A percentile compares a stretch with the other conserved stretches of the same genome.
Evolutionary conservation across 225 moss, liverwort and hornwort genomes (phyloP).

Genomic region (Thuidium tamariscinum): DNA sequence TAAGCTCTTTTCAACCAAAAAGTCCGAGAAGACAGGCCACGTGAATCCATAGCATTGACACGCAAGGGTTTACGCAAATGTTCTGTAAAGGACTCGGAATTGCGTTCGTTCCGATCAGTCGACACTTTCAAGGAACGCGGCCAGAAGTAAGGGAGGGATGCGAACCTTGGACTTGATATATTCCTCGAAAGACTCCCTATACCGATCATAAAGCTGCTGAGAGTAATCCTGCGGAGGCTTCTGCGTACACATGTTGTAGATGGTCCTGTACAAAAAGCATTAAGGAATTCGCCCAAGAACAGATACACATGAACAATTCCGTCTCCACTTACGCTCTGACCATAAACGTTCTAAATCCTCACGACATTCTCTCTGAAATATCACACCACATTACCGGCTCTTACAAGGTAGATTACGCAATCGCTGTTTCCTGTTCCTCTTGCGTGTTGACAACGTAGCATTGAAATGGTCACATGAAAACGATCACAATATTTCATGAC

Average conservation of each 20-base stretch:
- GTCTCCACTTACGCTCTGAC: not conserved
- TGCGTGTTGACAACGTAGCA: not conserved
- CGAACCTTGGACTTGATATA: slow-evolving; percentile 86
- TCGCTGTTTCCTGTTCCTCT: not conserved
- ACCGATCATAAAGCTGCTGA: slow-evolving; percentile 92
- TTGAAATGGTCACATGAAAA: not conserved
- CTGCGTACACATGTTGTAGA: slow-evolving; percentile 97
- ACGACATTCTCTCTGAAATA: not conserved
- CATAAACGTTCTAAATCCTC: not conserved
- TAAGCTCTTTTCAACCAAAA: fast-evolving
- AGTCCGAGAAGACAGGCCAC: fast-evolving
- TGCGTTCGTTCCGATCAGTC: not conserved
- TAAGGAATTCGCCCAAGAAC: slow-evolving; percentile 27
- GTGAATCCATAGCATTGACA: not conserved
- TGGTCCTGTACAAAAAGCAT: slow-evolving; percentile 50
- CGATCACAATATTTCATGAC: not conserved
- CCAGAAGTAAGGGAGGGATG: not conserved
- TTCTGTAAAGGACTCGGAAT: not conserved
- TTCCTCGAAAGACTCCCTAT: slow-evolving; percentile 93
- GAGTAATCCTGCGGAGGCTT: slow-evolving; percentile 68
- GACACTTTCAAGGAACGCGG: not conserved
- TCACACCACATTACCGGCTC: not conserved
- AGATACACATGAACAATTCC: not conserved
- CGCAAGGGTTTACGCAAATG: not conserved
- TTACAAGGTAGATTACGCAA: not conserved